Evolutionary conservation across 805 yeast genomes (phyloP), one percentile per base, ranked within the genome.

Genomic region (Teunomyces atbi): DNA sequence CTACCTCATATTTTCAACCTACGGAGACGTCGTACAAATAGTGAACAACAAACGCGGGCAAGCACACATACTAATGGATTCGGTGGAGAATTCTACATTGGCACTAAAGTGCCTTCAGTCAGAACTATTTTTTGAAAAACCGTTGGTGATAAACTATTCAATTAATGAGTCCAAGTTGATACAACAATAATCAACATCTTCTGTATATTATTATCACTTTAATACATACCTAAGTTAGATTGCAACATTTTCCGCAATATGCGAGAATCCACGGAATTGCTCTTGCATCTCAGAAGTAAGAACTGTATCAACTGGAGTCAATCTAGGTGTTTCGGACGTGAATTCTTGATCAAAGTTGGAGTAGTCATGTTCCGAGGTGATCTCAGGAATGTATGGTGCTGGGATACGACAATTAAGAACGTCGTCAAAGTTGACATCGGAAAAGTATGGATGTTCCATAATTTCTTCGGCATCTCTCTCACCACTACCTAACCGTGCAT

Each of bases 241-340:
- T 7, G 68, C 62, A 6, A 74, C 74, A 41, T 81, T 82, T 42
- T 84, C 90, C 23, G 86, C 79, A 57, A 86, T 81, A 65, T 90
- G 92, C 1, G 97, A 89, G 70, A 94, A 94, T 3, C 99, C 99
- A 57, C 98, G 82, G 79, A 94, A 94, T 71, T 89, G 95, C 59
- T 94, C 97, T 74, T 94, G 99, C 82, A 86, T 85, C 21, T 84
- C 81, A 1, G 94, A 81, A 11, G 94, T 85, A 59, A 94, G 74
- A 5, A 87, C 83, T 26, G 96, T 85, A 50, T 89, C 92, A 41
- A 94, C 91, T 2, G 99, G 99, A 1, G 99, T 94, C 66, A 92
- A 76, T 42, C 96, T 84, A 29, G 98, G 97, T 29, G 94, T 86
- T 60, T 94, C 97, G 0, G 90, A 81, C 0, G 99, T 94, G 62